Base-by-base conservation (phyloP, 495 filamentous ascomycete species). In the Trichoderma reesei region DNA sequence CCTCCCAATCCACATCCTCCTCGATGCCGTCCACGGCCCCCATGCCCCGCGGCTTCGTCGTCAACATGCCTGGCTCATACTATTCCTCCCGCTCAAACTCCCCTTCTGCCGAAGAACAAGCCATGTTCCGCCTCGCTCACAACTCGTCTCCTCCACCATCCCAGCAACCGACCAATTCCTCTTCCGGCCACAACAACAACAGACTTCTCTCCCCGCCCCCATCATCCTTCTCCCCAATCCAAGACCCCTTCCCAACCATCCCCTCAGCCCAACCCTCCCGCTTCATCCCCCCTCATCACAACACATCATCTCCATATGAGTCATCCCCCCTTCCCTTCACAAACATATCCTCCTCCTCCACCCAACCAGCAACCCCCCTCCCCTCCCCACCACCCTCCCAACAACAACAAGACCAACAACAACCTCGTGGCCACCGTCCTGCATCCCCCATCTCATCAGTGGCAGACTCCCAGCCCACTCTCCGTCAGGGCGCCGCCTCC, bases 361-460 rank as follows among this genome's bases (percentile, higher is more conserved):
- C 64, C 3, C 37, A 62, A 20, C 10, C 37, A n/a, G 36, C 66
- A 51, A 14, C 3, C 36, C 37, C 18, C 41, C 64, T 26, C 44
- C 44, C 36, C 51, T 63, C 36, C n/a, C 51, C 26, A n/a, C 60
- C 65, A 67, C 61, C 5, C 33, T 51, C 41, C 65, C 60, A 54
- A 59, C 67, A 54, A 59, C 67, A 26, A 1, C 26, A 26, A 26
- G 26, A 26, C 26, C 26, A 26, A 26, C 26, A 26, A 26, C 26
- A 26, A 26, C 26, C 26, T 26, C 26, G 26, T 26, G 26, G 7
- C 37, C 63, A 56, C 13, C 51, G 26, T 3, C 51, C 51, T 0
- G 9, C 11, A 33, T 56, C 51, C 3, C 51, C 51, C 8, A 6
- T 34, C 8, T 56, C 51, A 14, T 56, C 51, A 14, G 26, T 34